Conservation (phyloP, 192 early-diverging fungal genomes). For the Entomortierella chlamydospora region DNA sequence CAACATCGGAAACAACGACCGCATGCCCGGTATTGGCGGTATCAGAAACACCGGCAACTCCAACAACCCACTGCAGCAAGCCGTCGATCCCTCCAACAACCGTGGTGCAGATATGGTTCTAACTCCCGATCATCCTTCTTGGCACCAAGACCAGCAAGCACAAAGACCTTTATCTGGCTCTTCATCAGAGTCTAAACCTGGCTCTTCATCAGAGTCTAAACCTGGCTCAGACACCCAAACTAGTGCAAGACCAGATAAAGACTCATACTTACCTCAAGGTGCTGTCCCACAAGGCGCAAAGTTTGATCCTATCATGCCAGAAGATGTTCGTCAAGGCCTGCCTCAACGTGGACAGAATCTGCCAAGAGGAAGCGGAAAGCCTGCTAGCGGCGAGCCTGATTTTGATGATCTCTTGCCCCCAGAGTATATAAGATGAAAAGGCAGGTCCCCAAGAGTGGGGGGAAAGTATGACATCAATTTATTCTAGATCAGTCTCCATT, state of each 20-base stretch:
- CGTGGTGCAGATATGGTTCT: constrained; percentile 37
- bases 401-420: constrained; percentile 29
- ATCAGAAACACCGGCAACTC: background rate
- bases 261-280: constrained; percentile 23
- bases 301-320: constrained; percentile 42
- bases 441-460: too few relatives aligned
- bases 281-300: constrained; percentile 36
- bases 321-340: constrained; percentile 6
- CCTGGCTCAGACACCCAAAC: too few relatives aligned
- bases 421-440: background rate
- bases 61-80: constrained; percentile 27
- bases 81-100: constrained; percentile 17
- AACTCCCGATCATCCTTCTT: constrained; percentile 46
- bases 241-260: too few relatives aligned
- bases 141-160: constrained; percentile 20
- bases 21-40: constrained; percentile 13
- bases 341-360: constrained; percentile 5
- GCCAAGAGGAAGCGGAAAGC: background rate
- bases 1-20: constrained; percentile 41
- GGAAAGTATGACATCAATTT: too few relatives aligned
- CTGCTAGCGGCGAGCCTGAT: constrained; percentile 19
- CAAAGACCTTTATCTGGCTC: background rate
- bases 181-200: constrained; percentile 1
- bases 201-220: constrained; percentile 7
- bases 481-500: too few relatives aligned